These are phyloP conservation scores for Phytopythium boreale DNA, from an alignment of 352 stramenopile species.

Conservation along the genomic window DNA sequence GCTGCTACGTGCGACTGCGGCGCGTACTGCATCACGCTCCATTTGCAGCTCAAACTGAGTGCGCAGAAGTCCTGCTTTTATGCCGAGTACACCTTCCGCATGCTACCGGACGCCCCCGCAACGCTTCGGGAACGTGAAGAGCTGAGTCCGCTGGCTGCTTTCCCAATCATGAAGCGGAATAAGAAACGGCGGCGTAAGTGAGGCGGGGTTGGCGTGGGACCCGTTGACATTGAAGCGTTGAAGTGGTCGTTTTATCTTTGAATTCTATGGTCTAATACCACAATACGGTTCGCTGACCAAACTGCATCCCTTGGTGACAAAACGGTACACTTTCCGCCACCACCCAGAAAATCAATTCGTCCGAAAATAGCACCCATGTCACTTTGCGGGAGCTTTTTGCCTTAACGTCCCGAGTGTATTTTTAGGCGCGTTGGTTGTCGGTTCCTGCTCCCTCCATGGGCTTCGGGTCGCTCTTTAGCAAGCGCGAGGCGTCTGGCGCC, in stretches of 20 bases:
- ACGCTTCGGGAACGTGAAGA: neutral
- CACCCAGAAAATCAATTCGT: constrained; percentile 1
- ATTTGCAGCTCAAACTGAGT: neutral
- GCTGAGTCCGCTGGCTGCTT: neutral
- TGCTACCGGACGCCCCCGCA: neutral
- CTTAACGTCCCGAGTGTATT: neutral
- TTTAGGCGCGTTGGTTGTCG: neutral
- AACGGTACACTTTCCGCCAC: neutral
- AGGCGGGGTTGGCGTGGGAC: neutral
- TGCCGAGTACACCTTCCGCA: neutral
- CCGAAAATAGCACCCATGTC: neutral
- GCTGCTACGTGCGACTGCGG: neutral
- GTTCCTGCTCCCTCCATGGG: neutral
- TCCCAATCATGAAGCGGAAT: neutral
- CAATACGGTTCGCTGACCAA: neutral
- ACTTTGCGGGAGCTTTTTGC: neutral
- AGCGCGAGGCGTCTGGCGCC: neutral
- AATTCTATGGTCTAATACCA: neutral
- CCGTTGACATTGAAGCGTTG: neutral
- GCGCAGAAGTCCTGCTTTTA: no score
- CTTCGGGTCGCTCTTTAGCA: neutral
- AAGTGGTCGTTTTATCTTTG: neutral
- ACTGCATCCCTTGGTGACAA: neutral
- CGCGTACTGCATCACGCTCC: neutral
- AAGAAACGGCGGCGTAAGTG: neutral